Evolutionary conservation across 441 rosid genomes (phyloP).

Genomic region (Mallotus japonicus): DNA sequence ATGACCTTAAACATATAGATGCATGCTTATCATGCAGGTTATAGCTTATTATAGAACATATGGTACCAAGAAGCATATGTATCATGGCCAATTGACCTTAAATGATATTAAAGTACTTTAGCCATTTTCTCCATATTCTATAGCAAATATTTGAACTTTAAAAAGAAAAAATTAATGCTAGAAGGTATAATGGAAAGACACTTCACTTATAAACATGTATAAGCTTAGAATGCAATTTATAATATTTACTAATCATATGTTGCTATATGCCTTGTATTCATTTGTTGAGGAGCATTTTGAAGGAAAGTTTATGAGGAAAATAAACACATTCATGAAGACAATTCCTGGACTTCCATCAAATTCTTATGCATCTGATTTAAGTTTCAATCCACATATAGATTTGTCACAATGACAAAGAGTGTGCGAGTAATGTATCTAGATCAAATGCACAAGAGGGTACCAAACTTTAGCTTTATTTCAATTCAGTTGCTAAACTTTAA

Average conservation of each 20-base stretch:
- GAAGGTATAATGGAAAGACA: not conserved
- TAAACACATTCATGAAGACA: constrained; percentile 16
- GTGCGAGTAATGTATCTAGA: not conserved
- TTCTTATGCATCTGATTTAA: constrained; percentile 3
- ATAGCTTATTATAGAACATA: too few relatives aligned
- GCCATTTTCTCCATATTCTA: not conserved
- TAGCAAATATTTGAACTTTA: not conserved
- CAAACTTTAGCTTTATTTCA: too few relatives aligned
- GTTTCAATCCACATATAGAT: not conserved
- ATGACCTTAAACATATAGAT: too few relatives aligned
- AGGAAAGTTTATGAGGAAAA: constrained; percentile 14
- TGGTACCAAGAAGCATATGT: constrained; percentile 20
- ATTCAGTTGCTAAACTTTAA: too few relatives aligned
- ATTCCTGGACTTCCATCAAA: constrained; percentile 10
- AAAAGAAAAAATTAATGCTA: too few relatives aligned
- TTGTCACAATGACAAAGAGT: not conserved
- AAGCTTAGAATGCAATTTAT: too few relatives aligned
- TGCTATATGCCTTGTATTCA: constrained; percentile 13
- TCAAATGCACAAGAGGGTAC: too few relatives aligned
- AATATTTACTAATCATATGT: not conserved
- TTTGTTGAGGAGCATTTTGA: constrained; percentile 32
- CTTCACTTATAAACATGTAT: too few relatives aligned
- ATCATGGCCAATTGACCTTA: constrained; percentile 31
- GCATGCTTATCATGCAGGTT: too few relatives aligned
- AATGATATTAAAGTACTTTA: constrained; percentile 30